Evolutionary conservation across 495 filamentous ascomycete species (phyloP).

Genomic region (Penicillium mononematosum): DNA sequence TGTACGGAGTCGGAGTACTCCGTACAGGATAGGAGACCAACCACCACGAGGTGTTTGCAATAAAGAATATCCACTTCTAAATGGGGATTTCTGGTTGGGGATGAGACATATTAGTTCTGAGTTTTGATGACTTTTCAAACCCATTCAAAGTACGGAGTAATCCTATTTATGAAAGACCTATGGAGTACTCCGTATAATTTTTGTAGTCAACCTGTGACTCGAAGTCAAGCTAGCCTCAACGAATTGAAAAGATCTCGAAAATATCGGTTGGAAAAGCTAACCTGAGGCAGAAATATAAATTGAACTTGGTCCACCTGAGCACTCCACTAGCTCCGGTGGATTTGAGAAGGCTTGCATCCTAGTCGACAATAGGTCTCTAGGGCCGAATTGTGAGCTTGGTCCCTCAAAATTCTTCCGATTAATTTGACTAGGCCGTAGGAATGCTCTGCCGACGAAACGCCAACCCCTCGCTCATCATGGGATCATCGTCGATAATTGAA

Average conservation of each 20-base stretch:
- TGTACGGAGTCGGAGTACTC: background rate
- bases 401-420: background rate
- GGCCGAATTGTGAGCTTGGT: background rate
- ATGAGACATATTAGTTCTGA: background rate
- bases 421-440: background rate
- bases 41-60: background rate
- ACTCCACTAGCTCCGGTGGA: background rate
- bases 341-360: background rate
- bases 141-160: background rate
- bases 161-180: background rate
- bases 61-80: background rate
- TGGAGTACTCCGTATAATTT: background rate
- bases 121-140: background rate
- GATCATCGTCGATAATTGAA: background rate
- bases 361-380: background rate
- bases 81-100: background rate
- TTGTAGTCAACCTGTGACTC: background rate
- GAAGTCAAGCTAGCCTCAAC: background rate
- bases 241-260: background rate
- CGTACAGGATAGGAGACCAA: background rate
- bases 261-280: background rate
- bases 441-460: background rate
- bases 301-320: background rate
- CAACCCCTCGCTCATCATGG: background rate
- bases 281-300: background rate